Percentiles rank a stretch among this genome's conserved stretches.
Evolutionary conservation across 495 filamentous ascomycete genomes (phyloP).

Genomic region (Annulohypoxylon moriforme): DNA sequence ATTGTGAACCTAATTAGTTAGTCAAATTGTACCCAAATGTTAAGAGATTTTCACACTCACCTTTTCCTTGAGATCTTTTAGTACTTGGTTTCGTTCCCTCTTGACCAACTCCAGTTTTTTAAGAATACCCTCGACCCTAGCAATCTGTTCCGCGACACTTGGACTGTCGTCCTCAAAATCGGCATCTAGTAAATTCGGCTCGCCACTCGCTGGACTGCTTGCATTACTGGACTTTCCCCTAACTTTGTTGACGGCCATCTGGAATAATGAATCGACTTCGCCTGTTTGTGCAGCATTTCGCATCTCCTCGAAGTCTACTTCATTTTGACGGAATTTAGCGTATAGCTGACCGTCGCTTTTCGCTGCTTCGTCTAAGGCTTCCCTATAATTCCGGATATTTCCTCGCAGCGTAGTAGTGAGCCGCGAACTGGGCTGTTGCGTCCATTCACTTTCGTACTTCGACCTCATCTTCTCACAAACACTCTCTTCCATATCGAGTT

Average conservation of each 20-base stretch:
- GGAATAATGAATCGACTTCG: constrained; percentile 89
- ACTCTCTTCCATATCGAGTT: constrained; percentile 94
- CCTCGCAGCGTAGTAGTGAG: constrained; percentile 87
- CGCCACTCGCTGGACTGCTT: constrained; percentile 70
- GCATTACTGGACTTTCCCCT: constrained; percentile 64
- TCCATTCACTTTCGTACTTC: constrained; percentile 96
- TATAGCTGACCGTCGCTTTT: constrained; percentile 89
- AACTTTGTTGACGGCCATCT: constrained; percentile 77
- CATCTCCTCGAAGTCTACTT: constrained; percentile 95
- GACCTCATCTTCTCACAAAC: constrained; percentile 99
- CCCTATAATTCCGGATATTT: constrained; percentile 86
- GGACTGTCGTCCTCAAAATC: constrained; percentile 83
- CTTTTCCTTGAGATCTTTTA: constrained; percentile 98
- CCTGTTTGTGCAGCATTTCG: constrained; percentile 86
- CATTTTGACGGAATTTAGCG: constrained; percentile 82
- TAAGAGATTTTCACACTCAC: constrained; percentile 58
- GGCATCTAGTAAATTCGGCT: constrained; percentile 87
- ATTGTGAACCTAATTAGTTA: constrained; percentile 78
- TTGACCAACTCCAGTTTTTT: constrained; percentile 93
- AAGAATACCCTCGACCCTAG: constrained; percentile 87
- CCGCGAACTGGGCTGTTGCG: constrained; percentile 91
- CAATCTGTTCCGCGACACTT: constrained; percentile 90
- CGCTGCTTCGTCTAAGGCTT: constrained; percentile 88
- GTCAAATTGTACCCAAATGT: constrained; percentile 26
- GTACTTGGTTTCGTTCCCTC: constrained; percentile 85